These are phyloP conservation scores for Suillus spraguei DNA, from an alignment of 768 basidiomycete species.

Conservation along the genomic window DNA sequence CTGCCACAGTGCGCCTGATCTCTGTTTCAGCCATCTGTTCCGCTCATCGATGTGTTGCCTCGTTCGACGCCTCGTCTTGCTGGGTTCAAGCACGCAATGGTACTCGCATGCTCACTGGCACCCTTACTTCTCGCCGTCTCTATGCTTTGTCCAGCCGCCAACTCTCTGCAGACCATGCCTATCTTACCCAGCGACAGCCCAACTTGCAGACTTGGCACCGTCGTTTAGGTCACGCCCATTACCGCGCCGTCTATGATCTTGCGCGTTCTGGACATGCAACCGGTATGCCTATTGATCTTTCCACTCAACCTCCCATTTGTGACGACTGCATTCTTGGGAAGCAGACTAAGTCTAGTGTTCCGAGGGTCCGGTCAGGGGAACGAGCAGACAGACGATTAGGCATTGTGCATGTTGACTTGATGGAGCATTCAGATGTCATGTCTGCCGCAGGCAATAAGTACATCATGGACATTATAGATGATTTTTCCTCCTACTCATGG, in stretches of 20 bases:
- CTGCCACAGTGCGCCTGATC: slow-evolving; percentile 20
- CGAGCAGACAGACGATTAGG: background rate
- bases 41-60: slow-evolving; percentile 8
- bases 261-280: slow-evolving; percentile 1
- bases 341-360: background rate
- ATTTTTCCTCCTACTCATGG: no score
- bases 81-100: background rate
- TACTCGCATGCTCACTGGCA: background rate
- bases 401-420: no score
- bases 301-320: slow-evolving; percentile 7
- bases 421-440: no score
- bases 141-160: slow-evolving; percentile 2
- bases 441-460: no score
- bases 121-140: background rate
- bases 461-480: no score
- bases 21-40: slow-evolving; percentile 23
- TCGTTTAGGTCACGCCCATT: slow-evolving; percentile 31
- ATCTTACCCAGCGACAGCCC: slow-evolving; percentile 12
- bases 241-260: slow-evolving; percentile 29
- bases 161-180: slow-evolving; percentile 18
- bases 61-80: slow-evolving; percentile 21
- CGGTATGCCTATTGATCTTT: slow-evolving; percentile 13
- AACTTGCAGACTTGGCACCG: slow-evolving; percentile 31
- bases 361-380: background rate
- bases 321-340: slow-evolving; percentile 8